Conservation (phyloP, 495 filamentous ascomycete genomes). For the Podospora bellae-mahoneyi region DNA sequence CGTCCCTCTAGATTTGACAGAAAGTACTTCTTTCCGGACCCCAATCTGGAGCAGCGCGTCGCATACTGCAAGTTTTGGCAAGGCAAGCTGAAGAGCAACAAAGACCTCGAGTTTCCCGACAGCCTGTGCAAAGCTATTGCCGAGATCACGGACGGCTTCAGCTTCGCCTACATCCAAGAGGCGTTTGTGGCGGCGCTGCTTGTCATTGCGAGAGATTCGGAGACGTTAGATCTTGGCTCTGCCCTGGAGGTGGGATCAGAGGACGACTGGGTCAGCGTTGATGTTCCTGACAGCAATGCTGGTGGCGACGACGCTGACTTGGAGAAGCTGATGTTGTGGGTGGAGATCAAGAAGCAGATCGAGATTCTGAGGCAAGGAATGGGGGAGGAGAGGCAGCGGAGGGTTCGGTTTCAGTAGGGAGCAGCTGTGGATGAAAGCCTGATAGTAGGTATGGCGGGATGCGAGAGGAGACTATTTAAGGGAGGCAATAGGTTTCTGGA, state of each 20-base stretch:
- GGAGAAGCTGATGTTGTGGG: slow-evolving; percentile 49
- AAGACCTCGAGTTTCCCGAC: slow-evolving; percentile 54
- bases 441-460: neutral
- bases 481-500: neutral
- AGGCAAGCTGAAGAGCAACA: slow-evolving; percentile 52
- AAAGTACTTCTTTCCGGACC: slow-evolving; percentile 60
- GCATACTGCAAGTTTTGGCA: slow-evolving; percentile 60
- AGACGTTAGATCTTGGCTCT: neutral
- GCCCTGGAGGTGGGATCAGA: slow-evolving; percentile 13
- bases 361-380: slow-evolving; percentile 54
- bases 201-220: slow-evolving; percentile 42
- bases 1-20: slow-evolving; percentile 63
- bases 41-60: slow-evolving; percentile 49
- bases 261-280: slow-evolving; percentile 22
- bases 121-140: slow-evolving; percentile 53
- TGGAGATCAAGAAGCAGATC: slow-evolving; percentile 56
- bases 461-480: no score
- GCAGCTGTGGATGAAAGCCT: neutral
- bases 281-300: slow-evolving; percentile 17
- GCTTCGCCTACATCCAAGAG: slow-evolving; percentile 65
- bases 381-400: slow-evolving; percentile 30
- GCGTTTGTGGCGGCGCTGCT: slow-evolving; percentile 59
- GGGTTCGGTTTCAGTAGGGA: neutral
- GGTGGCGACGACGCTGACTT: slow-evolving; percentile 36
- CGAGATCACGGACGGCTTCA: slow-evolving; percentile 57